Evolutionary conservation across 768 basidiomycete genomes (phyloP).

Genomic region (Boletus pseudopeckii): DNA sequence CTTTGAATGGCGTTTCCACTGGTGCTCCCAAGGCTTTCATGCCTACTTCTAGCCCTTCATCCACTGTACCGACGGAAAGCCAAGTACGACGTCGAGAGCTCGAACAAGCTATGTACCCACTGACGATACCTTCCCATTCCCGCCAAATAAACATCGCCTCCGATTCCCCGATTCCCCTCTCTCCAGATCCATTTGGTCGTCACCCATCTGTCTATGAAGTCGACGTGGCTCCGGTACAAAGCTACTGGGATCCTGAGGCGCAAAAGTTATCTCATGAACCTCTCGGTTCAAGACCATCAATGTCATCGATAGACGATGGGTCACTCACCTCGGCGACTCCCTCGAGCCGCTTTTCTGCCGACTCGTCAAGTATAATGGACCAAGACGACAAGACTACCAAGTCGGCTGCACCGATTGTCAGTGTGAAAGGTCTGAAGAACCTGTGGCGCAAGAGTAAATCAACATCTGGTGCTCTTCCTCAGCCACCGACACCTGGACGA

Average conservation of each 20-base stretch:
- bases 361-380: constrained; percentile 47
- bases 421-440: constrained; percentile 69
- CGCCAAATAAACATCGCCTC: constrained; percentile 22
- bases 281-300: constrained; percentile 20
- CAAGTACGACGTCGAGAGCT: constrained; percentile 52
- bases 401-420: constrained; percentile 52
- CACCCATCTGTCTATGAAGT: constrained; percentile 51
- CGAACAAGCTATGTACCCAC: constrained; percentile 46
- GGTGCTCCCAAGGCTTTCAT: constrained; percentile 51
- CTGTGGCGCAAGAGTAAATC: constrained; percentile 74
- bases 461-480: constrained; percentile 34
- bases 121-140: constrained; percentile 31
- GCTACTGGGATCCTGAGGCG: constrained; percentile 43
- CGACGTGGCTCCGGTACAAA: constrained; percentile 29
- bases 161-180: constrained; percentile 71
- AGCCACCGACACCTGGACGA: constrained; percentile 36
- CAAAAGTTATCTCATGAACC: constrained; percentile 23
- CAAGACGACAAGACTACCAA: constrained; percentile 33
- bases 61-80: constrained; percentile 40
- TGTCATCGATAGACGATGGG: constrained; percentile 23
- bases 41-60: constrained; percentile 18
- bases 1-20: constrained; percentile 67
- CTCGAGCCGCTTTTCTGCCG: constrained; percentile 73
- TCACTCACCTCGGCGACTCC: constrained; percentile 25
- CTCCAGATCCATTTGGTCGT: constrained; percentile 79